A percentile compares a stretch with the other conserved stretches of the same genome.
These are phyloP conservation scores for Monosporozyma unispora DNA, from an alignment of 805 yeast genomes.

Conservation along the genomic window DNA sequence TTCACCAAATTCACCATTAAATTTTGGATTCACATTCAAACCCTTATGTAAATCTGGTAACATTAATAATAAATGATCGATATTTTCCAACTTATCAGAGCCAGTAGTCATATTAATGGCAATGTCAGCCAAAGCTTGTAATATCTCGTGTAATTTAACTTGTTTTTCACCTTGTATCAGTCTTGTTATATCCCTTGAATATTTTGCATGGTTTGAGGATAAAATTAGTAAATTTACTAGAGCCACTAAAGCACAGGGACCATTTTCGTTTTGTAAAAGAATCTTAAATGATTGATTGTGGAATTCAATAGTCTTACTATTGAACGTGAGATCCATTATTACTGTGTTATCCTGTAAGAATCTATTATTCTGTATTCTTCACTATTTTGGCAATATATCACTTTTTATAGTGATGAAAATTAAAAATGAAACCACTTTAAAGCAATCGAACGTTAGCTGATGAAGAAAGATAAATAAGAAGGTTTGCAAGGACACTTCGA, in stretches of 20 bases:
- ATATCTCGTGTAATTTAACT: conserved; percentile 34
- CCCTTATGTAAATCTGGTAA: conserved; percentile 66
- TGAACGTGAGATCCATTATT: conserved; percentile 9
- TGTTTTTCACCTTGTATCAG: conserved; percentile 18
- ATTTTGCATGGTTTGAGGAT: conserved; percentile 29
- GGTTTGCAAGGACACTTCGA: too few relatives aligned
- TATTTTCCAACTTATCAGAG: conserved; percentile 23
- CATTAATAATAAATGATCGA: conserved; percentile 38
- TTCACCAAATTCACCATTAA: conserved; percentile 49
- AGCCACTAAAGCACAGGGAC: conserved; percentile 85
- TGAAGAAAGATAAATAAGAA: too few relatives aligned
- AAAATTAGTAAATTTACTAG: conserved; percentile 60
- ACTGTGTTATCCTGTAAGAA: not conserved
- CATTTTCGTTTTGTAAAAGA: conserved; percentile 70
- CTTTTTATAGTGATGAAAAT: not conserved
- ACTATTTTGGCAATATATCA: too few relatives aligned
- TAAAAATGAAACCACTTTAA: too few relatives aligned
- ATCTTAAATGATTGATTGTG: conserved; percentile 37
- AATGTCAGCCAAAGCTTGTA: conserved; percentile 42
- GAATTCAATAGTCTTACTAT: conserved; percentile 19
- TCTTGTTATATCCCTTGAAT: conserved; percentile 5
- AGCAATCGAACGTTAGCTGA: too few relatives aligned
- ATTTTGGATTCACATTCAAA: conserved; percentile 59
- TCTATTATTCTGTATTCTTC: not conserved
- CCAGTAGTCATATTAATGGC: conserved; percentile 19